Percentiles rank a stretch among this genome's conserved stretches.
Evolutionary conservation across 176 grass and related monocot genomes (phyloP).

Genomic region (Juncus inflexus): DNA sequence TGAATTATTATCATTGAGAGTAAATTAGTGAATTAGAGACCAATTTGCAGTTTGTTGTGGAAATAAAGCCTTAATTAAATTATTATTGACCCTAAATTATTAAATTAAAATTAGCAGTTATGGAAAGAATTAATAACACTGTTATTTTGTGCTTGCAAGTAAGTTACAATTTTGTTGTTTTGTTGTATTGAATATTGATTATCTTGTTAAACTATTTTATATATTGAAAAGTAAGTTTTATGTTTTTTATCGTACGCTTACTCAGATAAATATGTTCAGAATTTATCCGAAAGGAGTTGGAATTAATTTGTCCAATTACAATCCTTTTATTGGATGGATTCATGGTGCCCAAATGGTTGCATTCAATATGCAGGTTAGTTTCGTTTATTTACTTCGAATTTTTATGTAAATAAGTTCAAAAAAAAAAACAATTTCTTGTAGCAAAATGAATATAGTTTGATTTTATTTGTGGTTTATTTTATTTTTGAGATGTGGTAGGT

Average conservation of each 20-base stretch:
- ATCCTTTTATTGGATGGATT: slow-evolving; percentile 93
- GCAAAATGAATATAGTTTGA: too few relatives aligned
- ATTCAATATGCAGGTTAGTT: slow-evolving; percentile 99
- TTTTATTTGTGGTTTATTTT: slow-evolving; percentile 8
- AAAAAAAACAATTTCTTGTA: not conserved
- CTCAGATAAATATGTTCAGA: slow-evolving; percentile 81
- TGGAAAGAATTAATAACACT: too few relatives aligned
- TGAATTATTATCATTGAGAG: too few relatives aligned
- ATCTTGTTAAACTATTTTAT: too few relatives aligned
- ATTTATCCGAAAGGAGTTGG: slow-evolving; percentile 82
- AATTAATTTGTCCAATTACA: slow-evolving; percentile 88
- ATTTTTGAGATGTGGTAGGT: slow-evolving; percentile 70
- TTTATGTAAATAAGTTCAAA: slow-evolving; percentile 10
- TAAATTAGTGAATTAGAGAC: too few relatives aligned
- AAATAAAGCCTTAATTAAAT: too few relatives aligned
- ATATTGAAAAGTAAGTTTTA: not conserved
- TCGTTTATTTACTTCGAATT: slow-evolving; percentile 10
- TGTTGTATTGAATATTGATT: too few relatives aligned
- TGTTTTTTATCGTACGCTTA: slow-evolving; percentile 61
- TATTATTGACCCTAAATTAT: too few relatives aligned
- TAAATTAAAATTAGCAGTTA: too few relatives aligned
- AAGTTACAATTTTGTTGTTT: too few relatives aligned
- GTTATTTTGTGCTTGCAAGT: too few relatives aligned
- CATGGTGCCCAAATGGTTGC: slow-evolving; percentile 99
- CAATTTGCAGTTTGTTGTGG: too few relatives aligned